Percentiles rank a stretch among this genome's conserved stretches.
Conservation (phyloP, 2,329 filamentous ascomycete species). For the Pseudopyrenochaeta lycopersici region DNA sequence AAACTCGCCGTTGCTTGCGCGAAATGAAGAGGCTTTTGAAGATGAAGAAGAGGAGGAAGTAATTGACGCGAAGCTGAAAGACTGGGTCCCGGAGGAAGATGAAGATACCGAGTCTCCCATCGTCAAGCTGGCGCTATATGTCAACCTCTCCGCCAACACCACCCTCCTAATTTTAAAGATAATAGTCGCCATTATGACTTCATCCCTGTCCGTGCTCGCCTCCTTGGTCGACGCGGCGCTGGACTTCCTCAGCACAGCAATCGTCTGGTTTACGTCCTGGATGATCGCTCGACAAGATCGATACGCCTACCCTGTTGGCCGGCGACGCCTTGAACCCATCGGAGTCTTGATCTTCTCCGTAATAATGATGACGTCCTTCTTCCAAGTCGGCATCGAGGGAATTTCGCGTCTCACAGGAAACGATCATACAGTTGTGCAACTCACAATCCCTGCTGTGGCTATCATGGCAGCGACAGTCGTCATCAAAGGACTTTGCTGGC, state of each 20-base stretch:
- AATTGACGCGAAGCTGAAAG: slow-evolving; percentile 67
- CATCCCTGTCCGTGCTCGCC: slow-evolving; percentile 82
- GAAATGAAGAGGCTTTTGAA: slow-evolving; percentile 51
- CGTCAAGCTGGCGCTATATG: slow-evolving; percentile 86
- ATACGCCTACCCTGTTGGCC: slow-evolving; percentile 80
- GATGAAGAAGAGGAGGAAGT: slow-evolving; percentile 57
- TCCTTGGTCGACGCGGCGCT: slow-evolving; percentile 81
- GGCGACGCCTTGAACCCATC: slow-evolving; percentile 78
- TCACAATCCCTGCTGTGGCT: slow-evolving; percentile 74
- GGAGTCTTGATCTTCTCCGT: slow-evolving; percentile 82
- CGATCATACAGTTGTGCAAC: slow-evolving; percentile 74
- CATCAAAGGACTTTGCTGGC: slow-evolving; percentile 83
- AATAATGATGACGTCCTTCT: slow-evolving; percentile 87
- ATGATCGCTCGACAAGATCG: slow-evolving; percentile 78
- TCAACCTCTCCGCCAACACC: slow-evolving; percentile 83
- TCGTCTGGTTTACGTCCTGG: slow-evolving; percentile 80
- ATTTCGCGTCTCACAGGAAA: slow-evolving; percentile 68
- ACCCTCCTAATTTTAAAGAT: slow-evolving; percentile 80
- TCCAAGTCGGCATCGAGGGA: slow-evolving; percentile 78
- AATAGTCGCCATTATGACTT: slow-evolving; percentile 78
- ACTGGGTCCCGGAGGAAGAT: slow-evolving; percentile 73
- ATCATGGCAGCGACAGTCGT: slow-evolving; percentile 86
- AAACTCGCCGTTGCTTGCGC: slow-evolving; percentile 69
- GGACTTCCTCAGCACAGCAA: slow-evolving; percentile 82
- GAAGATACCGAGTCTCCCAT: slow-evolving; percentile 78